Conservation (phyloP, 2,329 filamentous ascomycete species). For the Triangularia setosa region DNA sequence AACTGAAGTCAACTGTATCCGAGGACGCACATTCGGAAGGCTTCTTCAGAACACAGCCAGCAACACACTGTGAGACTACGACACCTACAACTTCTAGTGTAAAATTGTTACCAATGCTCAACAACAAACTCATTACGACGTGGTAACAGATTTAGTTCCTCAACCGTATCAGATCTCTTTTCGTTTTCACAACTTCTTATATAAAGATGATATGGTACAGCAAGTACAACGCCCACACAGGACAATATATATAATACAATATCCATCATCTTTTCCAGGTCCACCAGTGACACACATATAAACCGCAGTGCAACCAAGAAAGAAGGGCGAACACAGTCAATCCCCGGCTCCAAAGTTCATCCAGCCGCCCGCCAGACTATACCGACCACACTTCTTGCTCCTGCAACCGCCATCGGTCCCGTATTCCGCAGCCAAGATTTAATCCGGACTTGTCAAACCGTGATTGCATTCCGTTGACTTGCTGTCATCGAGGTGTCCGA, state of each 20-base stretch:
- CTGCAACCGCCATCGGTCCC: background rate
- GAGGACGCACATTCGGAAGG: background rate
- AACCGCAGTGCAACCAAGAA: background rate
- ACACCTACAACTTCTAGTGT: background rate
- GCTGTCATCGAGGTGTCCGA: background rate
- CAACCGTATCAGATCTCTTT: background rate
- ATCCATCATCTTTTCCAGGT: background rate
- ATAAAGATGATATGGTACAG: background rate
- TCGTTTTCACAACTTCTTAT: background rate
- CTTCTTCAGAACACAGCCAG: background rate
- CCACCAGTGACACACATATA: background rate
- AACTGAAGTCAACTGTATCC: background rate
- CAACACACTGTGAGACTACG: background rate
- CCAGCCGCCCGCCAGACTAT: background rate
- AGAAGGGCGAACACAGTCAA: background rate
- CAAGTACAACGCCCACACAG: background rate
- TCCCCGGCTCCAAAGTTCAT: background rate
- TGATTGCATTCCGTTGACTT: background rate
- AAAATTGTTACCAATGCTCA: background rate
- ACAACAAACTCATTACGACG: background rate
- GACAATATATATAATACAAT: background rate
- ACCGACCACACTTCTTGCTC: background rate
- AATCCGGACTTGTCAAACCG: background rate
- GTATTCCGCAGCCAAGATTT: background rate
- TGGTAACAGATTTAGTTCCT: background rate